Conservation (phyloP, 2,329 filamentous ascomycete genomes). For the Alternaria sp. region DNA sequence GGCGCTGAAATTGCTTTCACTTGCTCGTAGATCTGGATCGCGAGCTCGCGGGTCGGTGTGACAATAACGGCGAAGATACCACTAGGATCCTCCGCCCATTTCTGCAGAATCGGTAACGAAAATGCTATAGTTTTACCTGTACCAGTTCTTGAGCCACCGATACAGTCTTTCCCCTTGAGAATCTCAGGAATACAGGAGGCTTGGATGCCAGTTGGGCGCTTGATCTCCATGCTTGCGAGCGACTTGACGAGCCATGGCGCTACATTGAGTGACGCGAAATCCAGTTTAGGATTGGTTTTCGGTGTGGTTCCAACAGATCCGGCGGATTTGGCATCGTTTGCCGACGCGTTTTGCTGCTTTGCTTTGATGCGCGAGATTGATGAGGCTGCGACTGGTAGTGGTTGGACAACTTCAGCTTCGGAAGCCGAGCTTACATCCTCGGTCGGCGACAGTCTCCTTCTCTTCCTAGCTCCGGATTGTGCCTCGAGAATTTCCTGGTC, state of each 20-base stretch:
- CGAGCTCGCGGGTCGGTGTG: slow-evolving; percentile 79
- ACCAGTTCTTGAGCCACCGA: slow-evolving; percentile 92
- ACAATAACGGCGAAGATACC: slow-evolving; percentile 90
- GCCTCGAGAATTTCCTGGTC: slow-evolving; percentile 41
- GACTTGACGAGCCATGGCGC: slow-evolving; percentile 89
- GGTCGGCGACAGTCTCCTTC: slow-evolving; percentile 44
- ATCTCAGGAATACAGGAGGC: slow-evolving; percentile 93
- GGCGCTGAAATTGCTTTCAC: slow-evolving; percentile 90
- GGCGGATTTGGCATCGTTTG: background rate
- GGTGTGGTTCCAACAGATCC: background rate
- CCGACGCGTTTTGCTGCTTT: slow-evolving; percentile 28
- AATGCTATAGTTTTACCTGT: slow-evolving; percentile 98
- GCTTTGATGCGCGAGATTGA: slow-evolving; percentile 49
- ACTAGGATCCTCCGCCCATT: slow-evolving; percentile 89
- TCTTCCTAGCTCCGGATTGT: slow-evolving; percentile 47
- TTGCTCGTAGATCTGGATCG: slow-evolving; percentile 95
- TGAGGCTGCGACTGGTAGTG: slow-evolving; percentile 25
- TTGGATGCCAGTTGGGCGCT: slow-evolving; percentile 89
- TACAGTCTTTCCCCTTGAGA: slow-evolving; percentile 85
- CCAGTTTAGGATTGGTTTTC: slow-evolving; percentile 8
- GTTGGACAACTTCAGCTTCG: slow-evolving; percentile 18
- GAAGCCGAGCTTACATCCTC: slow-evolving; percentile 26
- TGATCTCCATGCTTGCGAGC: slow-evolving; percentile 79
- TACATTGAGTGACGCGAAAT: slow-evolving; percentile 75
- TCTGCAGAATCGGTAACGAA: slow-evolving; percentile 90